Evolutionary conservation across 495 filamentous ascomycete species (phyloP), one percentile per base, ranked within the genome.

Genomic region (Xylaria nigripes): DNA sequence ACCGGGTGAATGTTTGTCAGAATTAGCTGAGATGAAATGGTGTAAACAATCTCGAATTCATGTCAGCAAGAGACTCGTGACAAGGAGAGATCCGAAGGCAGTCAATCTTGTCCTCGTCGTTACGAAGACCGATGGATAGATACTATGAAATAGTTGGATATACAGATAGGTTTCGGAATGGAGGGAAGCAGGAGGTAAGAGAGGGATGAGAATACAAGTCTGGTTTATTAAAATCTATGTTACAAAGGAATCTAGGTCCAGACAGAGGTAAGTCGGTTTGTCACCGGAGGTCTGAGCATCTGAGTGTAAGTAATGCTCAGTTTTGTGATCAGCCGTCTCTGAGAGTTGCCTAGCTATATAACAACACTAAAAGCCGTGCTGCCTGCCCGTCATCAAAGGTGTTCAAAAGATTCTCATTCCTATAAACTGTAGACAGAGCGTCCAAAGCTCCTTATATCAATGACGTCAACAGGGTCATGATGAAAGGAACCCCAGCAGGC

Each of bases 381-480:
- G 27, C 27, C 27, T 30, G 27, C 27, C 27, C 27, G 32, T 36
- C 32, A 36, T 36, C 32, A 36, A 12, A 12, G 32, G 15, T 10
- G 27, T 30, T 36, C 32, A 8, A 2, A 12, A 12, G 32, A 12
- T 12, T 2, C 10, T 15, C 32, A 8, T 12, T 9, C 32, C 15
- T 15, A 36, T 36, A 4, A 30, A 5, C 10, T 10, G 5, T 10
- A 30, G 27, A n/a, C n/a, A n/a, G n/a, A n/a, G n/a, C n/a, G 27
- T 5, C 27, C 10, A 5, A 36, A 9, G 6, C 32, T 12, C 6
- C 6, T 8, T 36, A 36, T 54, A 29, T 42, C 44, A n/a, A 55
- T 55, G 52, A 55, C 52, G 52, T 55, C 52, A 55, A 44, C 34
- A 25, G 44, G 3, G 24, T 36, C 22, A 12, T 13, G 10, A 36